Base-by-base conservation (phyloP, 352 stramenopile species). In the Phytophthora sansomeana region DNA sequence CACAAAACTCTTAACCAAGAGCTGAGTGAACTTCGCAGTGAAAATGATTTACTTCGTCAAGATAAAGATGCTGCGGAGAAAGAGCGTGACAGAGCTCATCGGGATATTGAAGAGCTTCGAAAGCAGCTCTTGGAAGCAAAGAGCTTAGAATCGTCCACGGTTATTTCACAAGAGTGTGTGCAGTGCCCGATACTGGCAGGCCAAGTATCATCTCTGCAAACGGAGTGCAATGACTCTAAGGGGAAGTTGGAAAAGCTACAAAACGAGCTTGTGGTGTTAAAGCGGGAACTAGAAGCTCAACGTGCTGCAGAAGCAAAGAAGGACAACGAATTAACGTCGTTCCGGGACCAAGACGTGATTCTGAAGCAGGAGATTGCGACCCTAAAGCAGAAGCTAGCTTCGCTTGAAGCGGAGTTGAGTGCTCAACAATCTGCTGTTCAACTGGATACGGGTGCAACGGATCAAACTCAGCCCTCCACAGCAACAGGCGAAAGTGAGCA, bases 1-100 rank as follows among this genome's bases (percentile, higher is more conserved):
- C 62, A 72, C 4, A 61, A 58, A 16, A 41, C 3, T 6, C 44
- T 81, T 19, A 53, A 75, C 16, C n/a, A 63, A 29, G 57, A 77
- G 14, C 48, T 81, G 6, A 11, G n/a, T 5, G 13, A 21, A 0
- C 38, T 66, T 58, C 63, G 68, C 10, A 50, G 13, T 17, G 68
- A 77, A 33, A 75, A 57, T 0, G 43, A 66, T 2, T 19, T 16
- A 6, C 33, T 74, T 17, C 14, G 59, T 50, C 58, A 48, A 30
- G 53, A 59, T 1, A 80, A 77, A 35, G 19, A n/a, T n/a, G 11
- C 8, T 14, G n/a, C 19, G 19, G 55, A 63, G 49, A 49, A 57
- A n/a, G 52, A 67, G 14, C 57, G 7, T 14, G 14, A 63, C 41
- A 13, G 44, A 5, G 30, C 54, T 13, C 19, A 57, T 13, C 43